Evolutionary conservation across 1,284 basidiomycete species (phyloP), one percentile per base, ranked within the genome.

Genomic region (Cryptococcus neoformans): DNA sequence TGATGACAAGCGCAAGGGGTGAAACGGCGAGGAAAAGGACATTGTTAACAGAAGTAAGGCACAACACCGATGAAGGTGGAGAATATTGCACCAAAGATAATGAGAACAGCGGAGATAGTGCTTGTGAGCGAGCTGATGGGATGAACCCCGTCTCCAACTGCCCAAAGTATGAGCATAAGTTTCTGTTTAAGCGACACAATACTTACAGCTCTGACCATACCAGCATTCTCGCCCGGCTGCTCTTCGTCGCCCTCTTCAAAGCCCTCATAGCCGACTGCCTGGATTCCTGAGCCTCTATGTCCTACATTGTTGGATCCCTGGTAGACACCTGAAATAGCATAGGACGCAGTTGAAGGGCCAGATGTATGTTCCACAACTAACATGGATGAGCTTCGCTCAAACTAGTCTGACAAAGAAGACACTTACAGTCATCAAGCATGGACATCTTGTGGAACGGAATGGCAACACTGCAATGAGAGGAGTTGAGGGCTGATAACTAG

Each of bases 381-480:
- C 12, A 68, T 8, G 8, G 16, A 42, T 56, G 21, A 56, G 55
- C 42, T 21, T 36, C 2, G 1, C n/a, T 48, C 52, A 58, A 21
- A 28, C 44, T 21, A 37, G 11, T 44, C 3, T 28, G 28, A 28
- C n/a, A 37, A 12, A 4, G n/a, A n/a, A n/a, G 9, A 40, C 12
- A 35, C 87, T 82, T 69, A 89, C 90, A 92, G 58, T 92, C 90
- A 74, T 92, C 90, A 67, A 92, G 88, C 88, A 91, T 91, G 44
- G 65, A 66, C 69, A 71, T 70, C 28, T 9, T 51, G 35, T 6
- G 12, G 46, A 28, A 21, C 42, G 8, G 12, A 2, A 44, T 44
- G 42, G 42, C 42, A 28, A 28, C 4, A 28, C 28, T 28, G 28
- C 28, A 28, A 4, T 28, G 28, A 3, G 28, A 28, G 3, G 28